Evolutionary conservation across 2,329 filamentous ascomycete genomes (phyloP), one percentile per base, ranked within the genome.

Genomic region (Phyllosticta paracitricarpa): DNA sequence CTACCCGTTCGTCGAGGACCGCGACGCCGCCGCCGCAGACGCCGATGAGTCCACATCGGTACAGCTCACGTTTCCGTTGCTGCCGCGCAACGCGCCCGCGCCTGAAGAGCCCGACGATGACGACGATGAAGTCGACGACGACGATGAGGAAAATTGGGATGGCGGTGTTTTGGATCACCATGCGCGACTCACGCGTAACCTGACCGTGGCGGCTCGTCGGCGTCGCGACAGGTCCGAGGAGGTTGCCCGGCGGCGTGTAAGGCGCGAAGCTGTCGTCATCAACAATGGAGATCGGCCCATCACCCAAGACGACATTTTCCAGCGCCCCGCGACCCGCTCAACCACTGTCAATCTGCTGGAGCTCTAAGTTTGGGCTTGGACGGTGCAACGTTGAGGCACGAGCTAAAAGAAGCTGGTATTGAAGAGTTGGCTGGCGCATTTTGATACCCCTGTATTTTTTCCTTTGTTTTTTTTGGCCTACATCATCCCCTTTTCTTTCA

Each of bases 191-290:
- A 64, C 28, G 61, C 64, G 54, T 48, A 62, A 33, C 74, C 68
- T 77, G 59, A 67, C 73, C 30, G 70, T 79, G 63, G 82, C 54
- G n/a, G 28, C 59, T 4, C 40, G 58, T 19, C 54, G 54, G 24
- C 30, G 54, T 2, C 26, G 84, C 62, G 82, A 84, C 70, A 84
- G 79, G 63, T 78, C 75, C 6, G 85, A 85, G 69, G 89, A 93
- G 71, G 86, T 89, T 68, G 83, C 87, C 59, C 78, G 92, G 63
- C 80, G 91, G 63, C 82, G 91, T 65, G 82, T 89, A 57, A 83
- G 93, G 69, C 82, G 91, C 66, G 91, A 96, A 76, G 91, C 91
- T 4, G 92, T 97, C 83, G 91, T 97, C 22, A 78, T 96, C 61
- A 93, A 91, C 68, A 91, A 96, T 68, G 89, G 89, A n/a, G 89